Evolutionary conservation across 495 filamentous ascomycete genomes (phyloP), one percentile per base, ranked within the genome.

Genomic region (Podospora australis): DNA sequence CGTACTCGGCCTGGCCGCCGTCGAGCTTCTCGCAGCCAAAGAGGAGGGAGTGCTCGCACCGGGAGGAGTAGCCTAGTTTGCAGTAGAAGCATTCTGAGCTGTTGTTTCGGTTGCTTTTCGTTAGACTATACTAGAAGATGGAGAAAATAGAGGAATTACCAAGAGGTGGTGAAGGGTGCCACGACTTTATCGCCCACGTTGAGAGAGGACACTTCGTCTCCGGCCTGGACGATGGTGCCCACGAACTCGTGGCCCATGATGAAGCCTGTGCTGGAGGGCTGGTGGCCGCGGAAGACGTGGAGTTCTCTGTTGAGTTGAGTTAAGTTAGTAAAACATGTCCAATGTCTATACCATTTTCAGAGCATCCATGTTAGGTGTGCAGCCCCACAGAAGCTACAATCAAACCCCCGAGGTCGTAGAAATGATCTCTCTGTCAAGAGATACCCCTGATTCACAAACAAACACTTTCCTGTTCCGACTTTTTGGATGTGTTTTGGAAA

Each of bases 1-100:
- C 85, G 66, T 84, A 96, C 71, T 96, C 84, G 23, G 92, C 91
- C 66, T 98, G 91, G 4, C 77, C 88, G 49, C 92, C 92, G 60
- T 96, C 89, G 23, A 96, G 71, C 4, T 64, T 64, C 13, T 77
- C 68, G 35, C 75, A 84, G 32, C 91, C 91, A 55, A 95, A 95
- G 1, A 98, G 75, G 16, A 75, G 64, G 19, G 70, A 75, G 52
- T 87, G 79, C n/a, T 74, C 72, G 65, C 92, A 98, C 43, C 91
- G 83, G 8, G 88, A 90, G 9, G 89, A 88, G 67, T 77, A 86
- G 14, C 84, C 84, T 50, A 83, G 78, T 36, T 73, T 79, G 76
- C 91, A 98, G 74, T 95, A 96, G 74, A 91, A 96, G 69, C 91
- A 96, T 30, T 82, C 72, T 36, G 80, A 43, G 55, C 35, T n/a